phyloP scores from a whole-genome alignment of 2,329 filamentous ascomycete species.

The Penicillium vulpinum region DNA sequence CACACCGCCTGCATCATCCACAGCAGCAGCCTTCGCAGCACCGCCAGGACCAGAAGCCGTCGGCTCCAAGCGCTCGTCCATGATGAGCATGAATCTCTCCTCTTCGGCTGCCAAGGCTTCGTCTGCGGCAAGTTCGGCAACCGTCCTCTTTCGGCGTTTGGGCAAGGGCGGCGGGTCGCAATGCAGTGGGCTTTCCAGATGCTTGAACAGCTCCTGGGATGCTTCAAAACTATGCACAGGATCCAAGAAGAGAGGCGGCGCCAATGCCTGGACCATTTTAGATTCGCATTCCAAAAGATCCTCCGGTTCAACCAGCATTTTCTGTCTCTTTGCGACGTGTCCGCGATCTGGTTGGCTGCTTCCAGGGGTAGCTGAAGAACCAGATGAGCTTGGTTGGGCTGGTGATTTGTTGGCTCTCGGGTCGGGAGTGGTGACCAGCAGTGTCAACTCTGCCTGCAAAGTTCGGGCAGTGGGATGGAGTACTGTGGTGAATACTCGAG shows the following conservation, averaged over 20 bases:
- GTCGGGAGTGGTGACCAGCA: slow-evolving; percentile 72
- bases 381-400: slow-evolving; percentile 43
- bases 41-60: slow-evolving; percentile 59
- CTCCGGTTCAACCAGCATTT: slow-evolving; percentile 74
- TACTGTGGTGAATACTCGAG: slow-evolving; percentile 73
- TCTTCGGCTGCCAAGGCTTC: slow-evolving; percentile 86
- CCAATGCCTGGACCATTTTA: slow-evolving; percentile 70
- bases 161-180: slow-evolving; percentile 74
- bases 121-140: slow-evolving; percentile 91
- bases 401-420: slow-evolving; percentile 52
- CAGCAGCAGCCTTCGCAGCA: slow-evolving; percentile 62
- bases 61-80: slow-evolving; percentile 77
- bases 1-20: slow-evolving; percentile 69
- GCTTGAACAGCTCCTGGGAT: slow-evolving; percentile 69
- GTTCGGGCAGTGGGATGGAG: slow-evolving; percentile 80
- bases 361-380: slow-evolving; percentile 58
- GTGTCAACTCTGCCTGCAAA: slow-evolving; percentile 70
- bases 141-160: slow-evolving; percentile 87
- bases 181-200: slow-evolving; percentile 74
- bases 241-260: slow-evolving; percentile 73
- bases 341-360: slow-evolving; percentile 59
- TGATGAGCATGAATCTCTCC: slow-evolving; percentile 87
- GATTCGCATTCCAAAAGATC: slow-evolving; percentile 76
- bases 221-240: slow-evolving; percentile 70
- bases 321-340: slow-evolving; percentile 64